Evolutionary conservation across 2,329 filamentous ascomycete genomes (phyloP).

Genomic region (Hypoxylon sp.): DNA sequence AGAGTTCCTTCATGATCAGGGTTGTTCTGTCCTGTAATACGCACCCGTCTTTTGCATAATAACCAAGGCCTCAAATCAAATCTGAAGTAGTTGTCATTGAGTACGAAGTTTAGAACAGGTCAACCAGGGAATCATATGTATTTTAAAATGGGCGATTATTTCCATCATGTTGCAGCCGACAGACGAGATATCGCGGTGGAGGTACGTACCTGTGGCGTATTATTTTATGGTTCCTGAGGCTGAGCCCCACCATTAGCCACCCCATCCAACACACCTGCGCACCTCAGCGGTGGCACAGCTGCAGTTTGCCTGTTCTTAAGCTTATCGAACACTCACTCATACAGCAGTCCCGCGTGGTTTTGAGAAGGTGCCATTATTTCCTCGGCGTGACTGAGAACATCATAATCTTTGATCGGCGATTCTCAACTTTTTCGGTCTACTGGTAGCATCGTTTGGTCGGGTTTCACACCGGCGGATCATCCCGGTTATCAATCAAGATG

Average conservation of each 20-base stretch:
- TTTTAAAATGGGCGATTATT: not conserved
- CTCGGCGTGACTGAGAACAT: not conserved
- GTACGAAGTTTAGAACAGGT: not conserved
- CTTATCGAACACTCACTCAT: not conserved
- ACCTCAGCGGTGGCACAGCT: not conserved
- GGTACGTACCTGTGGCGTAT: not conserved
- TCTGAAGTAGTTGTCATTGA: not conserved
- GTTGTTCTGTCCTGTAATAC: no score
- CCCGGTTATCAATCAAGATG: constrained; percentile 53
- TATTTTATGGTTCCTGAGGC: constrained; percentile 6
- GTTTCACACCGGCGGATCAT: constrained; percentile 20
- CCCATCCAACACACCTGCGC: not conserved
- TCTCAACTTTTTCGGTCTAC: not conserved
- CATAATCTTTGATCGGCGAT: not conserved
- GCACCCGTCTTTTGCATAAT: no score
- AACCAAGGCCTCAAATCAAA: not conserved
- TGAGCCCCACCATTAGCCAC: constrained; percentile 26
- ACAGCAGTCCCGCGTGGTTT: not conserved
- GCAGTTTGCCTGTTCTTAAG: not conserved
- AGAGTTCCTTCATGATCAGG: not conserved
- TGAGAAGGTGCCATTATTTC: not conserved
- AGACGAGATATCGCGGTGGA: no score
- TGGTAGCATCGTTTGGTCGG: constrained; percentile 8
- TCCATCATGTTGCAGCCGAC: not conserved
- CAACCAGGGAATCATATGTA: no score